These are phyloP conservation scores for Tulasnella sp. DNA, from an alignment of 768 basidiomycete genomes.

Conservation along the genomic window DNA sequence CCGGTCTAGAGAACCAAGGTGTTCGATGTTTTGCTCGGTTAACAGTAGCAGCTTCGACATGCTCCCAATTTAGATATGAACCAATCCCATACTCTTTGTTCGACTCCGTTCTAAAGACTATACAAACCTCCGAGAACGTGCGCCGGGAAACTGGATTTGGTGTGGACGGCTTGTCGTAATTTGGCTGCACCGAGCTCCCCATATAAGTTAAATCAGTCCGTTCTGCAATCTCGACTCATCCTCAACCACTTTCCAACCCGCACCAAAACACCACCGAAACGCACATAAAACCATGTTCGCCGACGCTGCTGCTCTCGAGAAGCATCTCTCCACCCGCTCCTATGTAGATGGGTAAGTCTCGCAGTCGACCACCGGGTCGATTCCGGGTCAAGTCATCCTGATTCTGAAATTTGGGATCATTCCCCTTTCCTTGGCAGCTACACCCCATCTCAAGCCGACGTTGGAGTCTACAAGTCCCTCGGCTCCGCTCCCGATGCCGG, in stretches of 20 bases:
- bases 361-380: neutral
- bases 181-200: neutral
- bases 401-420: neutral
- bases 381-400: neutral
- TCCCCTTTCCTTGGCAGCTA: conserved; percentile 41
- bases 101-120: too few species aligned
- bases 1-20: too few species aligned
- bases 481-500: conserved; percentile 51
- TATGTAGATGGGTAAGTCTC: conserved; percentile 81
- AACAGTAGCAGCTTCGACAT: too few species aligned
- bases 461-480: conserved; percentile 79
- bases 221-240: neutral
- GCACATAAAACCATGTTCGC: conserved; percentile 16
- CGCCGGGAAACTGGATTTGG: too few species aligned
- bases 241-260: neutral
- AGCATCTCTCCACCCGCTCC: conserved; percentile 75
- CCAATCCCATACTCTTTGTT: too few species aligned
- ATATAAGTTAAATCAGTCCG: neutral
- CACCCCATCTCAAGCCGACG: conserved; percentile 89
- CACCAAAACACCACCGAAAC: neutral
- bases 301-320: conserved; percentile 48
- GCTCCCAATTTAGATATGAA: too few species aligned
- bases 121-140: too few species aligned
- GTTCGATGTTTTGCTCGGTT: too few species aligned
- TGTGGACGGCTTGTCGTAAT: neutral